Conservation (phyloP, 1,139 yeast genomes). For the Groenewaldozyma sp. region DNA sequence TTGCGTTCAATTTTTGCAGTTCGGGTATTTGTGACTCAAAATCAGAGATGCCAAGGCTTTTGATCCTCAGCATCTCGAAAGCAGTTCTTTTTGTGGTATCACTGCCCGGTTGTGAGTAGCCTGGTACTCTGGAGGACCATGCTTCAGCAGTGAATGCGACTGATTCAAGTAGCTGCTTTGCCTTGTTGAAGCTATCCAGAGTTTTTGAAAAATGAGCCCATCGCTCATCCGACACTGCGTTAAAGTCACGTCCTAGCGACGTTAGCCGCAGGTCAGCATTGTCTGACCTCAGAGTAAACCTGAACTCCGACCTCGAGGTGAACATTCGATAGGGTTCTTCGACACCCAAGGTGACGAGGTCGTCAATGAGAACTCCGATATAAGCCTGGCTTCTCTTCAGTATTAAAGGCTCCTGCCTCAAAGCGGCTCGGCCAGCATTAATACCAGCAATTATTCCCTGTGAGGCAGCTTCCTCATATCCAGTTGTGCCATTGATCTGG, state of each 20-base stretch:
- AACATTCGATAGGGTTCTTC: slow-evolving; percentile 98
- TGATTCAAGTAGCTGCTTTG: slow-evolving; percentile 39
- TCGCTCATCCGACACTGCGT: slow-evolving; percentile 58
- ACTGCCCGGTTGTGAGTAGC: slow-evolving; percentile 27
- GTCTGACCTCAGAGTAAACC: slow-evolving; percentile 83
- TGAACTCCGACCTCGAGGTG: slow-evolving; percentile 88
- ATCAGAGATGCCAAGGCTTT: slow-evolving; percentile 30
- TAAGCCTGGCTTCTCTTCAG: slow-evolving; percentile 77
- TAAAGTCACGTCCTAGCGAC: slow-evolving; percentile 51
- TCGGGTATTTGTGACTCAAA: slow-evolving; percentile 30
- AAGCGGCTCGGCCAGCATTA: slow-evolving; percentile 63
- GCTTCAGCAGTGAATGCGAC: slow-evolving; percentile 42
- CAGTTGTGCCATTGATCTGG: slow-evolving; percentile 97
- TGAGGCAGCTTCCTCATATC: slow-evolving; percentile 97
- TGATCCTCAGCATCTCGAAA: slow-evolving; percentile 44
- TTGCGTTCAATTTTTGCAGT: slow-evolving; percentile 35
- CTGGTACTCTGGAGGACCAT: slow-evolving; percentile 45
- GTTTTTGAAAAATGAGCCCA: slow-evolving; percentile 44
- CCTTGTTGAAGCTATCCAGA: slow-evolving; percentile 36
- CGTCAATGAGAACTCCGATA: slow-evolving; percentile 88
- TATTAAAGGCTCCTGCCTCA: slow-evolving; percentile 37
- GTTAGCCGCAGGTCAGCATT: slow-evolving; percentile 88
- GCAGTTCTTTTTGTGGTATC: slow-evolving; percentile 45
- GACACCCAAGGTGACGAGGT: slow-evolving; percentile 89
- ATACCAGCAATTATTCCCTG: slow-evolving; percentile 96